These are phyloP conservation scores for Piper betle DNA, from an alignment of 164 flowering plant species.

Conservation along the genomic window DNA sequence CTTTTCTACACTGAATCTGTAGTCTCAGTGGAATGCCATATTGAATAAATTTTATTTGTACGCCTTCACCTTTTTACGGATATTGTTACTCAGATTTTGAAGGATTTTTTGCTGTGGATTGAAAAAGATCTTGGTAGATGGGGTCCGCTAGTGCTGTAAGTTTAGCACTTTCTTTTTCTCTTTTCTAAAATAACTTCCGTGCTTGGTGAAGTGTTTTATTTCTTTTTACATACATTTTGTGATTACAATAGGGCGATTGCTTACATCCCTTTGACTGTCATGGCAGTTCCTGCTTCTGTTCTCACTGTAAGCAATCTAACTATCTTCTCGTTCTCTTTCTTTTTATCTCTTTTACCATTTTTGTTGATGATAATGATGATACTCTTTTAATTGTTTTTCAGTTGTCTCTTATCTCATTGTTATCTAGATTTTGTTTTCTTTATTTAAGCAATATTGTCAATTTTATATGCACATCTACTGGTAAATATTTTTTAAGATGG, in stretches of 20 bases:
- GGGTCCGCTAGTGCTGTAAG: constrained; percentile 92
- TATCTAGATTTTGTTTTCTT: no score
- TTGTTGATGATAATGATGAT: no score
- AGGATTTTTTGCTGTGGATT: constrained; percentile 72
- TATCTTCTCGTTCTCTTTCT: no score
- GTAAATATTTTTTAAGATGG: no score
- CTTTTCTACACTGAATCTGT: background rate
- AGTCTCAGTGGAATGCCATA: no score
- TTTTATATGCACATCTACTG: no score
- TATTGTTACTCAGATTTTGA: constrained; percentile 41
- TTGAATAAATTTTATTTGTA: background rate
- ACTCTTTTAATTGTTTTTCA: no score
- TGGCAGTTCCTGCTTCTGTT: constrained; percentile 39
- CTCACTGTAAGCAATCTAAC: constrained; percentile 21
- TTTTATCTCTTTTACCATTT: no score
- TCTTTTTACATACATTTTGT: background rate
- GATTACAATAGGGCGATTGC: constrained; percentile 25
- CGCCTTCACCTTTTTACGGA: background rate
- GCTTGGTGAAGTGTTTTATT: background rate
- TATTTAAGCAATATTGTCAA: no score
- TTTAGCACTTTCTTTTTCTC: constrained; percentile 1
- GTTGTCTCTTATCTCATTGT: no score
- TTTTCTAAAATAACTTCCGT: no score
- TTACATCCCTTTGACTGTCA: constrained; percentile 32
- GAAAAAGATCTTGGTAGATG: constrained; percentile 68